Conservation (phyloP, 2,329 filamentous ascomycete species). For the Cephalotrichum gorgonifer region DNA sequence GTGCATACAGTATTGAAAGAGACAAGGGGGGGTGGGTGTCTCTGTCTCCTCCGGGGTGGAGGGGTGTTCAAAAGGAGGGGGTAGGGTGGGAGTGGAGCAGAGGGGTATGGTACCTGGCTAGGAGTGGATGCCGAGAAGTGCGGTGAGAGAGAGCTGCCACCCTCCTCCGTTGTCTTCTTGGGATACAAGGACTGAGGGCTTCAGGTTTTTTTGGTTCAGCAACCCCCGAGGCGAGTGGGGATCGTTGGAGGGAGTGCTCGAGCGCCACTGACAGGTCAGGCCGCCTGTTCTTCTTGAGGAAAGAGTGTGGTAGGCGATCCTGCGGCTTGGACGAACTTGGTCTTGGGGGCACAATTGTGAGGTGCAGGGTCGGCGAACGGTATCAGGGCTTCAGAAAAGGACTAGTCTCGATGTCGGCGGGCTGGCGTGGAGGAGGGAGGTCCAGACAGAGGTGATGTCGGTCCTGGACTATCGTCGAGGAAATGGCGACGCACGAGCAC, state of each 20-base stretch:
- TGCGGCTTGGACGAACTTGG: not conserved
- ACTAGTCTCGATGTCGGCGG: not conserved
- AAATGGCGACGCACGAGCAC: not conserved
- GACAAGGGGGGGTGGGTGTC: constrained; percentile 2
- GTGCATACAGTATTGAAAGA: not conserved
- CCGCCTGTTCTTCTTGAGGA: not conserved
- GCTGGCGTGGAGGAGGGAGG: not conserved
- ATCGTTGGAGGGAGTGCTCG: not conserved
- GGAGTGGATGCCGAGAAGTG: not conserved
- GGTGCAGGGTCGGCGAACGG: not conserved
- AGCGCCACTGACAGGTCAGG: not conserved
- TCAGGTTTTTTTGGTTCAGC: not conserved
- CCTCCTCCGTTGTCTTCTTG: not conserved
- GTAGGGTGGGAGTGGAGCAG: not conserved
- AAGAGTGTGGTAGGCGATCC: not conserved
- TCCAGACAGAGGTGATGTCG: not conserved
- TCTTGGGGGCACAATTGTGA: not conserved
- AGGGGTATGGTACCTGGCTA: constrained; percentile 5
- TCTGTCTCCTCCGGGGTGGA: too few relatives aligned
- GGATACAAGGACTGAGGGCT: not conserved
- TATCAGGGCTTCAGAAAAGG: constrained; percentile 1
- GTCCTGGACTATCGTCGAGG: not conserved
- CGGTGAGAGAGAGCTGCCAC: not conserved
- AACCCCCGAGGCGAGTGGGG: not conserved
- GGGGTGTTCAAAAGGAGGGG: not conserved